Percentiles rank a stretch among this genome's conserved stretches.
Conservation (phyloP, 2,329 filamentous ascomycete genomes). For the Hymenoscyphus scutula region DNA sequence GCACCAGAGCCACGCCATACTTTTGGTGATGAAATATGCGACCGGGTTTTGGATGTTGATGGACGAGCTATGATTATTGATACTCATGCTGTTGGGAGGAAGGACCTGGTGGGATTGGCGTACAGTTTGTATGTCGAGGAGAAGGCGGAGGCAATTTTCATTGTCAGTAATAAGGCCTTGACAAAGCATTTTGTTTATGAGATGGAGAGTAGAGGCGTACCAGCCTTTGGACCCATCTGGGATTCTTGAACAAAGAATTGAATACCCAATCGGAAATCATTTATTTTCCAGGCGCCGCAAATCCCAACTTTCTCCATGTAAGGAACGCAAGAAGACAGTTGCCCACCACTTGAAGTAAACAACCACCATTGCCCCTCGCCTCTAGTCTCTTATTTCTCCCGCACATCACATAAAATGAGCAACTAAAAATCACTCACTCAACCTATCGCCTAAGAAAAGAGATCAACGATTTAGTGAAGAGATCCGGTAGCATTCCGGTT, state of each 20-base stretch:
- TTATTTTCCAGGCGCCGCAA: background rate
- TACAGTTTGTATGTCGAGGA: conserved; percentile 34
- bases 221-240: conserved; percentile 33
- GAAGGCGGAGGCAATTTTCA: conserved; percentile 39
- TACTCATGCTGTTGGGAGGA: conserved; percentile 36
- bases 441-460: too few relatives aligned
- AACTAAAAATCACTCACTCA: too few relatives aligned
- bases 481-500: too few relatives aligned
- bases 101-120: conserved; percentile 37
- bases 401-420: too few relatives aligned
- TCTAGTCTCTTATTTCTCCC: too few relatives aligned
- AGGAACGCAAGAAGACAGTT: too few relatives aligned
- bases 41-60: conserved; percentile 37
- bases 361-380: too few relatives aligned
- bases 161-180: conserved; percentile 39
- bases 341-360: too few relatives aligned
- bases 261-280: background rate
- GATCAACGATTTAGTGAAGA: too few relatives aligned
- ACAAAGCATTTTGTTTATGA: conserved; percentile 41
- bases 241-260: background rate
- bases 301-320: too few relatives aligned
- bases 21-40: conserved; percentile 37
- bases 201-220: conserved; percentile 39
- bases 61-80: conserved; percentile 37
- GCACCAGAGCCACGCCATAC: conserved; percentile 37